A percentile compares a stretch with the other conserved stretches of the same genome.
These are phyloP conservation scores for Insectozyma bohioensis DNA, from an alignment of 1,139 yeast species.

Conservation along the genomic window DNA sequence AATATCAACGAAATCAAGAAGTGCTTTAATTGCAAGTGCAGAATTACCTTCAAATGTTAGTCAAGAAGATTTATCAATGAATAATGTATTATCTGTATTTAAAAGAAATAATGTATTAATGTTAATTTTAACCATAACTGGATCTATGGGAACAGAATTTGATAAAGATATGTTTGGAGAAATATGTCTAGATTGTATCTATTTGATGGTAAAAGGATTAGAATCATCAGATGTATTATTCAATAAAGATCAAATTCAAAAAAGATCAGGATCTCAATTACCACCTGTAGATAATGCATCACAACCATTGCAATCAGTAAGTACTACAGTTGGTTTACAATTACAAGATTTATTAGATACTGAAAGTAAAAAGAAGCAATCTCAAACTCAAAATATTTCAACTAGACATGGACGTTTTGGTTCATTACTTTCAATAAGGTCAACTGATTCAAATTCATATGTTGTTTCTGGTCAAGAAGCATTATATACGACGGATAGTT, in stretches of 20 bases:
- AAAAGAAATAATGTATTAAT: slow-evolving; percentile 69
- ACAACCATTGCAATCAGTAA: slow-evolving; percentile 19
- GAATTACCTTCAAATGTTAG: slow-evolving; percentile 57
- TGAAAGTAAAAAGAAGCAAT: slow-evolving; percentile 55
- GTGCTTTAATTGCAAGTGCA: slow-evolving; percentile 25
- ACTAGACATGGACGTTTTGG: slow-evolving; percentile 93
- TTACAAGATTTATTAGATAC: slow-evolving; percentile 55
- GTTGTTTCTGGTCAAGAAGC: slow-evolving; percentile 77
- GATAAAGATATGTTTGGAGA: slow-evolving; percentile 61
- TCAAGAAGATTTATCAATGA: slow-evolving; percentile 67
- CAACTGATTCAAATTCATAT: slow-evolving; percentile 57
- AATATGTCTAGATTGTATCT: slow-evolving; percentile 68
- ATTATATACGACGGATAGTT: slow-evolving; percentile 41
- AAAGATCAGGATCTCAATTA: slow-evolving; percentile 2
- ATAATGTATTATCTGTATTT: slow-evolving; percentile 56
- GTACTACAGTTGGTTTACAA: slow-evolving; percentile 34
- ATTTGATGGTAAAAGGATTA: slow-evolving; percentile 59
- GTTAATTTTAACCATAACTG: slow-evolving; percentile 66
- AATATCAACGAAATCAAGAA: slow-evolving; percentile 39
- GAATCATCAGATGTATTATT: slow-evolving; percentile 28
- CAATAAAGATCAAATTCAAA: slow-evolving; percentile 1
- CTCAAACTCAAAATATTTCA: slow-evolving; percentile 52
- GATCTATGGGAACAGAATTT: slow-evolving; percentile 64
- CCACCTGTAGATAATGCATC: slow-evolving; percentile 8
- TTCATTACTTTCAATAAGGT: slow-evolving; percentile 69